Base-by-base conservation (phyloP, 164 flowering plant genomes). In the Tinospora cordifolia region DNA sequence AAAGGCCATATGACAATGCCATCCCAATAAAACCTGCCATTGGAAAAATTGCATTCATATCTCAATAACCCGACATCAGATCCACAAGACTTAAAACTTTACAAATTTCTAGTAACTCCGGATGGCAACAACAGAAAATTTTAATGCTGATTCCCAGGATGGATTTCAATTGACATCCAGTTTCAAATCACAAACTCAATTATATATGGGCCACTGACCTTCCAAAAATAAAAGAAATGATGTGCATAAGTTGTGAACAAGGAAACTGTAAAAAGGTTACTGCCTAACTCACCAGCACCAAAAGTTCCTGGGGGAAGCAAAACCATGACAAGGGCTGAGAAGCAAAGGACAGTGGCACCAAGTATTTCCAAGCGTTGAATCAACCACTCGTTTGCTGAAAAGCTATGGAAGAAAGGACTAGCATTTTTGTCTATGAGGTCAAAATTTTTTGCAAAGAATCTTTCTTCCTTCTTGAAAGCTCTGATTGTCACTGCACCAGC, bases 1-100 rank as follows among this genome's bases (percentile, higher is more conserved):
- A 83, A 54, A 91, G 87, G 47, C 90, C 97, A 72, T 87, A 91
- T 2, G 93, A 88, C 39, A 91, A 71, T 34, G 90, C 87, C 90
- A 91, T 84, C 62, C 97, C 96, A 68, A 88, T 75, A 46, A 77
- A 87, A 46, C 90, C 96, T 90, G 85, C 69, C 39, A 19, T 24
- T 59, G 51, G 62, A 39, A 13, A 70, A 60, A 7, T 0, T 39
- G 15, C n/a, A 8, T 39, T n/a, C n/a, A 39, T 10, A 21, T 10
- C 26, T 40, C 14, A 41, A 40, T 41, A 30, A 30, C 2, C 36
- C 36, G 4, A 30, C 36, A 30, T 30, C 36, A 30, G 36, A 30
- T 30, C 2, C 2, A 30, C 36, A 30, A 30, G 4, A 30, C 36
- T 30, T 30, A 30, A 30, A 30, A 30, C 4, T 30, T 30, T 30